Base-by-base conservation (phyloP, 176 grass and related monocot genomes). In the Oryza coarctata region DNA sequence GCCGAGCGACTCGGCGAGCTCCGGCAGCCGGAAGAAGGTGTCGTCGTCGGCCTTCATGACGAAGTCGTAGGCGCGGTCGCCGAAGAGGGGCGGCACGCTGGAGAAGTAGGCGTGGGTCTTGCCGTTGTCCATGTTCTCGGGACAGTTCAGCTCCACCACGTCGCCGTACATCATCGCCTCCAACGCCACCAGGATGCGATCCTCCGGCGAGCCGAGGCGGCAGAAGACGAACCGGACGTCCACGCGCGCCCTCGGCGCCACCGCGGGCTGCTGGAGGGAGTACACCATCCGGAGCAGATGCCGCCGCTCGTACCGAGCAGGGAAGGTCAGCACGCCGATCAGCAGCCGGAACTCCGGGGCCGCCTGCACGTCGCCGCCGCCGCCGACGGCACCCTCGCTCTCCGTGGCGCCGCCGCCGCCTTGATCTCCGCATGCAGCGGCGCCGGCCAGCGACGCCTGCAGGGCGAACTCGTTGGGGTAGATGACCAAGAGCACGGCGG, bases 221-320 rank as follows among this genome's bases (percentile, higher is more conserved):
- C 88, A 90, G 80, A 90, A 82, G 61, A 90, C 40, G 80, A 86
- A 90, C 18, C 88, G 88, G 73, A 90, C 74, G 78, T 90, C 74
- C 34, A 90, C 49, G 29, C 32, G 58, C 27, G 67, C 63, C 22
- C 41, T 32, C 20, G 57, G 15, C 22, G 49, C 36, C 12, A 67
- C 57, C 31, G 45, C 36, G 45, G 65, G 23, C 58, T 22, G 71
- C 74, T 90, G 88, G 34, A 86, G 88, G 43, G 65, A 7, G 88
- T 90, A 90, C 31, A 76, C 83, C 27, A 25, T 74, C 72, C 88
- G 88, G 31, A 90, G 43, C 41, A 90, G 78, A 66, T 77, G 52
- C 50, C 88, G 88, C n/a, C 88, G 88, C 83, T 90, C 79, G 78
- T 83, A 83, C 65, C 22, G 23, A 29, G 77, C 66, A 7, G 83